These are phyloP conservation scores for Pistacia vera DNA, from an alignment of 345 rosid species.

Conservation along the genomic window DNA sequence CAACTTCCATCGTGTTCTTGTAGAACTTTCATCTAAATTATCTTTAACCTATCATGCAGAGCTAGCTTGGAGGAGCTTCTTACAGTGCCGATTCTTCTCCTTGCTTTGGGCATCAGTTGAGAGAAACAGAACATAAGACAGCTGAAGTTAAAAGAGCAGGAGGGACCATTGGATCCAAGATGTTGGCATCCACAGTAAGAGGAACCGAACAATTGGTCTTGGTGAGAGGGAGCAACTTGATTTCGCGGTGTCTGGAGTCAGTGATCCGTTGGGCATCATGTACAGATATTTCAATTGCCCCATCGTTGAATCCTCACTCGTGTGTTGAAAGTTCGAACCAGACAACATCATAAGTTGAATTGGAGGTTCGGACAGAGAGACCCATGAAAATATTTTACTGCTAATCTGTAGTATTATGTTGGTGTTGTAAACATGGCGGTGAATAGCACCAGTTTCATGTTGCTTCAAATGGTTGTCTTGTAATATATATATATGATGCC, in stretches of 20 bases:
- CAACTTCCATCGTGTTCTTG: neutral
- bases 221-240: slow-evolving; percentile 58
- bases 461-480: slow-evolving; percentile 4
- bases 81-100: slow-evolving; percentile 30
- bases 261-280: slow-evolving; percentile 77
- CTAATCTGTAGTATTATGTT: slow-evolving; percentile 3
- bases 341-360: neutral
- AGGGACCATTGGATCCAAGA: slow-evolving; percentile 38
- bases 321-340: slow-evolving; percentile 38
- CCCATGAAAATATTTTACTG: neutral
- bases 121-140: slow-evolving; percentile 34
- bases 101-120: slow-evolving; percentile 23
- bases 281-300: slow-evolving; percentile 52
- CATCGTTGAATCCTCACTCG: slow-evolving; percentile 57
- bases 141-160: slow-evolving; percentile 38
- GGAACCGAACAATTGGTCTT: slow-evolving; percentile 61
- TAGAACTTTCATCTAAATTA: neutral
- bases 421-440: no score
- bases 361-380: neutral
- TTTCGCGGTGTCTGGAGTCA: slow-evolving; percentile 48
- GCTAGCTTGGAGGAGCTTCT: slow-evolving; percentile 29
- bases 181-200: slow-evolving; percentile 48
- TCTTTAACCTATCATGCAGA: slow-evolving; percentile 21
- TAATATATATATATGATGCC: neutral
- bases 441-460: neutral